These are phyloP conservation scores for Hamamelis virginiana DNA, from an alignment of 164 flowering plant genomes.

Conservation along the genomic window DNA sequence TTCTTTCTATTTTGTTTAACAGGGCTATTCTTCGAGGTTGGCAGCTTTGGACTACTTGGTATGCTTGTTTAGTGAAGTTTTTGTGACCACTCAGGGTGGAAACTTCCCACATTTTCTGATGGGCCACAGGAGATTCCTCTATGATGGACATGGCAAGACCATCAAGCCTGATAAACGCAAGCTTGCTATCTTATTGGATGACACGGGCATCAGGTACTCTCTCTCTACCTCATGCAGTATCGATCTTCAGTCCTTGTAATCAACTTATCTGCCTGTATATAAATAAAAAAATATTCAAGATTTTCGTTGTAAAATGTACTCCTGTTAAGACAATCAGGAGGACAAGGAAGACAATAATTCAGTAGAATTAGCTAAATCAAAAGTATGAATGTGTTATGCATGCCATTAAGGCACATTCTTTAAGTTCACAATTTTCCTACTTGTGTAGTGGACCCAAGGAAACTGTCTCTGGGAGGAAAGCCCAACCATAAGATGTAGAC, in stretches of 20 bases:
- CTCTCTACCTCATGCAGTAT: background rate
- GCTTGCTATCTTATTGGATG: conserved; percentile 61
- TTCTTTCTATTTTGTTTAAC: background rate
- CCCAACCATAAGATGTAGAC: background rate
- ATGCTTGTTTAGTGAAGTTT: conserved; percentile 82
- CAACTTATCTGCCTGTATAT: too few species aligned
- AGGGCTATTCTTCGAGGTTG: conserved; percentile 86
- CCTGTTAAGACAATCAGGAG: background rate
- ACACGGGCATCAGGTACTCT: conserved; percentile 58
- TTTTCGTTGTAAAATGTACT: background rate
- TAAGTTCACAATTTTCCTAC: background rate
- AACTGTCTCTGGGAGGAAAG: background rate
- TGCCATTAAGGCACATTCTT: background rate
- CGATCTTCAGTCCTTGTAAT: background rate
- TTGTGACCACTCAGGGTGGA: conserved; percentile 95
- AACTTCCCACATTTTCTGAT: conserved; percentile 92
- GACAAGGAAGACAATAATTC: too few species aligned
- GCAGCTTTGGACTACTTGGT: conserved; percentile 91
- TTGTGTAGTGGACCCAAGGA: background rate
- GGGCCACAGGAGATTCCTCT: conserved; percentile 82
- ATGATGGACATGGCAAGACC: conserved; percentile 84
- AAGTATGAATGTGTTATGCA: background rate
- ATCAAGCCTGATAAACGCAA: conserved; percentile 78
- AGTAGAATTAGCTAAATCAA: too few species aligned
- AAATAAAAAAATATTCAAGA: background rate